A percentile compares a stretch with the other conserved stretches of the same genome.
phyloP scores from a whole-genome alignment of 1,284 basidiomycete species.

The Mycena citricolor region DNA sequence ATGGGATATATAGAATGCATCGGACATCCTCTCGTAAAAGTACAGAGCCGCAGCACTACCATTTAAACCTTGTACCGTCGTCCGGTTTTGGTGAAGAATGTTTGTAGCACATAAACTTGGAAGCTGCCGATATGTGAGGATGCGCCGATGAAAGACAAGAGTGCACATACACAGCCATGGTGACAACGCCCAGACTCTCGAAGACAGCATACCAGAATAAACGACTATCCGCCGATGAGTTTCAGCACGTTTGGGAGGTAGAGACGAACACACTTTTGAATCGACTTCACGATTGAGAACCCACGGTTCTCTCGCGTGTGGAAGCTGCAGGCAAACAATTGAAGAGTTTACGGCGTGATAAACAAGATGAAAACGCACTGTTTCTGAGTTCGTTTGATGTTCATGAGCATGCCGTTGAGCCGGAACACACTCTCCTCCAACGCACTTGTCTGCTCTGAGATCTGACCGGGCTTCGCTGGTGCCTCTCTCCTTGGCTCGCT shows the following conservation, averaged over 20 bases:
- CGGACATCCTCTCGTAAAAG: too few species aligned
- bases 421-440: slow-evolving; percentile 94
- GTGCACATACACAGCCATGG: slow-evolving; percentile 84
- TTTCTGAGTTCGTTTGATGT: slow-evolving; percentile 89
- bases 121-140: slow-evolving; percentile 43
- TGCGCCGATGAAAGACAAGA: slow-evolving; percentile 18
- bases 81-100: slow-evolving; percentile 89
- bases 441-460: slow-evolving; percentile 86
- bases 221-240: slow-evolving; percentile 49
- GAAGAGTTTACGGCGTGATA: neutral
- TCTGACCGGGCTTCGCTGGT: slow-evolving; percentile 78
- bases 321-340: slow-evolving; percentile 49
- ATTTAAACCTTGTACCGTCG: slow-evolving; percentile 82
- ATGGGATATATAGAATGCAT: too few species aligned
- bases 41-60: too few species aligned
- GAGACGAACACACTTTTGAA: slow-evolving; percentile 69
- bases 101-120: slow-evolving; percentile 89
- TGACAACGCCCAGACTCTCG: slow-evolving; percentile 74
- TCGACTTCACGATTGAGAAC: slow-evolving; percentile 78
- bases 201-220: slow-evolving; percentile 89
- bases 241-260: too few species aligned
- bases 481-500: slow-evolving; percentile 86
- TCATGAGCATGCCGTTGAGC: slow-evolving; percentile 81
- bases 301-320: slow-evolving; percentile 82
- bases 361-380: slow-evolving; percentile 53